These are phyloP conservation scores for Chaetomium sp. DNA, from an alignment of 2,329 filamentous ascomycete genomes.

Conservation along the genomic window DNA sequence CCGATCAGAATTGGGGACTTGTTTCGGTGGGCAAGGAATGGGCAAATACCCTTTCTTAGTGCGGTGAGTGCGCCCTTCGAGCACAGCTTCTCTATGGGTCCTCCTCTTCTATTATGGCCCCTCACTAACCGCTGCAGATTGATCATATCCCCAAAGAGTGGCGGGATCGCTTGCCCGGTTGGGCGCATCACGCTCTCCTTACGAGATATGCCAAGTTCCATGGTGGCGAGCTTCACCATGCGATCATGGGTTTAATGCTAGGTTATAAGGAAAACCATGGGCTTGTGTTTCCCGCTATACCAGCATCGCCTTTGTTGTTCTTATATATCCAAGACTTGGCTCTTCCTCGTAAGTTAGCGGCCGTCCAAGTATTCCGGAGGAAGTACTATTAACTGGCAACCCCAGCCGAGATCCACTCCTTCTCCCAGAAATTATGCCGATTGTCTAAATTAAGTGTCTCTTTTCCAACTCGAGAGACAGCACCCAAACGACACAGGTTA, in stretches of 20 bases:
- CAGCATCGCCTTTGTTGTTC: slow-evolving; percentile 60
- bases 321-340: slow-evolving; percentile 64
- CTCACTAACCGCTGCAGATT: slow-evolving; percentile 34
- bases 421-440: slow-evolving; percentile 50
- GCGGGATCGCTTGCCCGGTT: slow-evolving; percentile 55
- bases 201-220: slow-evolving; percentile 35
- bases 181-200: slow-evolving; percentile 55
- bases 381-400: slow-evolving; percentile 26
- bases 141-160: slow-evolving; percentile 57
- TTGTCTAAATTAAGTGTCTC: slow-evolving; percentile 48
- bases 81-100: neutral
- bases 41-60: slow-evolving; percentile 65
- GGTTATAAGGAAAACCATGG: slow-evolving; percentile 63
- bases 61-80: slow-evolving; percentile 45
- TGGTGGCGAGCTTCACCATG: slow-evolving; percentile 56
- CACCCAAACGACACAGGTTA: slow-evolving; percentile 27
- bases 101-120: neutral
- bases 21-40: slow-evolving; percentile 57
- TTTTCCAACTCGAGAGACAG: slow-evolving; percentile 41
- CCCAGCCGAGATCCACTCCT: slow-evolving; percentile 57
- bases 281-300: slow-evolving; percentile 66
- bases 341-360: slow-evolving; percentile 54
- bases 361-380: neutral
- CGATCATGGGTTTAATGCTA: slow-evolving; percentile 54
- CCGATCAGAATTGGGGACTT: slow-evolving; percentile 73